Evolutionary conservation across 1,284 basidiomycete genomes (phyloP), one percentile per base, ranked within the genome.

Genomic region (Binderoboletus segoi): DNA sequence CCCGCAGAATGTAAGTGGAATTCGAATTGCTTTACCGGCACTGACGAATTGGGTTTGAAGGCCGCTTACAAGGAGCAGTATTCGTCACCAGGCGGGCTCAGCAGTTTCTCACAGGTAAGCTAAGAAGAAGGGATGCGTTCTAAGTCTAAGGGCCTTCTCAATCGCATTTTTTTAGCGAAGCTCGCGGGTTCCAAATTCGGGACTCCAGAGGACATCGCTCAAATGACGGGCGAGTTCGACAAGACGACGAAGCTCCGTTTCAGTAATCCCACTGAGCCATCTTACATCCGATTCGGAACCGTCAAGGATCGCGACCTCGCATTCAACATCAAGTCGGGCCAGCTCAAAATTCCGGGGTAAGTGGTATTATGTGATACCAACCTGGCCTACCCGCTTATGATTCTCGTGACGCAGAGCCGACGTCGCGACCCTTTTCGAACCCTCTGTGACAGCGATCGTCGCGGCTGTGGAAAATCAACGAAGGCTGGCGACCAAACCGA

Each of bases 201-300:
- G 1, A 68, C 68, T 13, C 61, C 65, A 2, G 69, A 73, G 6
- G 73, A 75, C 26, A 51, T 80, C 20, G 55, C 63, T 33, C 60
- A 71, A 21, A 79, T 80, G 68, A 64, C 73, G 7, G 58, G 62
- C 10, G 57, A 63, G 37, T 81, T 81, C 51, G 77, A 79, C 53
- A 72, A 71, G 50, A 68, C 69, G 5, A 74, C 79, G 2, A 81
- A 79, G 51, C 68, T 74, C 2, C 69, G 72, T 8, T 81, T 80
- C 64, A 73, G 63, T 20, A 67, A 73, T 53, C 51, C 67, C 3
- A 43, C 56, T 3, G 73, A 76, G 15, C 61, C 71, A 8, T 73
- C 72, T 6, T 79, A 71, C 54, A 74, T 81, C 49, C 75, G 72
- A 58, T 78, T 81, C 20, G 79, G 78, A 6, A 66, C 71, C 4